Conservation (phyloP, 345 rosid species). For the Ceriops tagal region DNA sequence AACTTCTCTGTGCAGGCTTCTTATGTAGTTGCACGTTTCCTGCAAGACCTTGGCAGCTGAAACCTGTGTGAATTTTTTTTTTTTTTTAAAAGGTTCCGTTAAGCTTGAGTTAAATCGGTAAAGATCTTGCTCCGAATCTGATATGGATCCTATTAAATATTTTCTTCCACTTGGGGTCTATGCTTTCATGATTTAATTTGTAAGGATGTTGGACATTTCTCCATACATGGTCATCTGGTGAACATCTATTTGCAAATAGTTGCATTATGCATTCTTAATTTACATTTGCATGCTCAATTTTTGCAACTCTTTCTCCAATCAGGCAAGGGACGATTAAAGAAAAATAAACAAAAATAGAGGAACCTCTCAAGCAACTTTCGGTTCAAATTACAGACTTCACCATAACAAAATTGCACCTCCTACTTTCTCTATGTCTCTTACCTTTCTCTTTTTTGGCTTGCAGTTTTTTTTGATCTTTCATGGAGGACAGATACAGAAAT, state of each 20-base stretch:
- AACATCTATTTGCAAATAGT: too few relatives aligned
- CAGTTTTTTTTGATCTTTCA: background rate
- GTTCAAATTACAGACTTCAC: slow-evolving; percentile 7
- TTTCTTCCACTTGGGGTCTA: too few relatives aligned
- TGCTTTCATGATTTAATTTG: too few relatives aligned
- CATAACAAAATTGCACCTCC: slow-evolving; percentile 12
- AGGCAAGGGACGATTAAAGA: too few relatives aligned
- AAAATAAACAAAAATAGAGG: too few relatives aligned
- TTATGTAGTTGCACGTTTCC: slow-evolving; percentile 81
- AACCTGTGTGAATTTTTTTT: slow-evolving; percentile 31
- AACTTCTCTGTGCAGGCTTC: slow-evolving; percentile 70
- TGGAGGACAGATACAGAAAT: slow-evolving; percentile 7
- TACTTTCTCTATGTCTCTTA: background rate
- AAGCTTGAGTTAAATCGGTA: background rate
- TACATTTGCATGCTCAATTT: too few relatives aligned
- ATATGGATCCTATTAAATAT: too few relatives aligned
- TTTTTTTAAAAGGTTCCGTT: too few relatives aligned
- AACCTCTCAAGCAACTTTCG: background rate
- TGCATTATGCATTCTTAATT: too few relatives aligned
- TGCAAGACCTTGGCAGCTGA: slow-evolving; percentile 70
- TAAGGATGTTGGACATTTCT: too few relatives aligned
- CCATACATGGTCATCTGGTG: too few relatives aligned
- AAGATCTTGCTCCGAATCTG: background rate
- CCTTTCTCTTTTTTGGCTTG: slow-evolving; percentile 3
- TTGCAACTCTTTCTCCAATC: too few relatives aligned